Evolutionary conservation across 768 basidiomycete genomes (phyloP).

Genomic region (Lentinula edodes): DNA sequence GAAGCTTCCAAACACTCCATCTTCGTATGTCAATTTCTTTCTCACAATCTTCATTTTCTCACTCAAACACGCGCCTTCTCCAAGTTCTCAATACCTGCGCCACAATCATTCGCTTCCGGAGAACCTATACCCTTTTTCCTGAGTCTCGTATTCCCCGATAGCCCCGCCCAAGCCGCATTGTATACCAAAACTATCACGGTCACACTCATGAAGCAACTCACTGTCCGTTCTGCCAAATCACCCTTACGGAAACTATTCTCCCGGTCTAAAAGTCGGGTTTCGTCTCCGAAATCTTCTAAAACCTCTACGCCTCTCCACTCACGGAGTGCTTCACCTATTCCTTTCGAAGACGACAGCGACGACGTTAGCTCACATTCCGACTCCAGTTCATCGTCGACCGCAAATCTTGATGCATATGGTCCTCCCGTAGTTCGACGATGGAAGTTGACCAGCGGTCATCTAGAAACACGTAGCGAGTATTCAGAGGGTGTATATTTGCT

Average conservation of each 20-base stretch:
- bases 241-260: neutral
- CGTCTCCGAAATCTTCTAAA: neutral
- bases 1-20: neutral
- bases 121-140: conserved; percentile 6
- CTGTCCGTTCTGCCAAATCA: neutral
- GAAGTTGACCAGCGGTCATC: neutral
- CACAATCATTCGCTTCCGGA: conserved; percentile 6
- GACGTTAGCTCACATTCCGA: neutral
- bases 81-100: conserved; percentile 5
- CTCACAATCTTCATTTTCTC: neutral
- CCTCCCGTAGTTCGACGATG: neutral
- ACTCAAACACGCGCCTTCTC: neutral
- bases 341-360: neutral
- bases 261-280: neutral
- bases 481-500: conserved; percentile 2
- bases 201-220: conserved; percentile 1
- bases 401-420: neutral
- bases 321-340: neutral
- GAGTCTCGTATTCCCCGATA: conserved; percentile 3
- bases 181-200: conserved; percentile 2
- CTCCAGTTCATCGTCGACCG: neutral
- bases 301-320: neutral
- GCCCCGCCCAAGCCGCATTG: neutral
- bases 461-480: conserved; percentile 6
- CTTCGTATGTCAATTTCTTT: neutral